Base-by-base conservation (phyloP, 805 yeast species). In the Metschnikowia amazonensis region DNA sequence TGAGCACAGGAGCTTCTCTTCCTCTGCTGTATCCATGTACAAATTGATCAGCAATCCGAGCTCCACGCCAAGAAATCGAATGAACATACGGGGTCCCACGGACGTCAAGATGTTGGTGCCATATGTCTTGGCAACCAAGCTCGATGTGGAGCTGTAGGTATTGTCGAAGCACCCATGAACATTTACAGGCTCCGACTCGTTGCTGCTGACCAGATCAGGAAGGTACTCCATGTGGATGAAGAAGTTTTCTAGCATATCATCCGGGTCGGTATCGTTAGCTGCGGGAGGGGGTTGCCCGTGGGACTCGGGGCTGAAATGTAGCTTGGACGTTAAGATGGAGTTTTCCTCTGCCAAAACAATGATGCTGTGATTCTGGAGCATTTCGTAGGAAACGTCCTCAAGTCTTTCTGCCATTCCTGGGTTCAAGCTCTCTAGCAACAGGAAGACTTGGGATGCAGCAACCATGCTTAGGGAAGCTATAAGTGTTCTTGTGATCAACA, bases 121-220 rank as follows among this genome's bases (percentile, higher is more conserved):
- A n/a, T 18, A 39, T 2, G 49, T 29, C 20, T 27, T 43, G 4
- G 47, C 20, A 10, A 53, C 40, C 5, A 42, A 24, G 41, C 54
- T 49, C 14, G 42, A 27, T 2, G 57, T 51, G n/a, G 50, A 51
- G 17, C 52, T 47, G 13, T 24, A 29, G 6, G 43, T 34, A 27
- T 53, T 53, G 35, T 51, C 56, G 8, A 52, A 40, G 29, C 57
- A 53, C 2, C 51, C 54, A 4, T 46, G 45, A 1, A 52, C 20
- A 30, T 21, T 29, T 8, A 18, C 33, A 6, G 41, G 29, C n/a
- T 28, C 33, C 9, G 41, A 28, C 18, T 20, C 32, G 3, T 37
- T 8, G 13, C 18, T 29, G n/a, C 17, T 37, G 17, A 37, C n/a
- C 41, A 4, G 27, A 20, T 37, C 33, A 11, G 41, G 41, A 37